Base-by-base conservation (phyloP, 352 stramenopile genomes). In the Aphanomyces cochlioides region DNA sequence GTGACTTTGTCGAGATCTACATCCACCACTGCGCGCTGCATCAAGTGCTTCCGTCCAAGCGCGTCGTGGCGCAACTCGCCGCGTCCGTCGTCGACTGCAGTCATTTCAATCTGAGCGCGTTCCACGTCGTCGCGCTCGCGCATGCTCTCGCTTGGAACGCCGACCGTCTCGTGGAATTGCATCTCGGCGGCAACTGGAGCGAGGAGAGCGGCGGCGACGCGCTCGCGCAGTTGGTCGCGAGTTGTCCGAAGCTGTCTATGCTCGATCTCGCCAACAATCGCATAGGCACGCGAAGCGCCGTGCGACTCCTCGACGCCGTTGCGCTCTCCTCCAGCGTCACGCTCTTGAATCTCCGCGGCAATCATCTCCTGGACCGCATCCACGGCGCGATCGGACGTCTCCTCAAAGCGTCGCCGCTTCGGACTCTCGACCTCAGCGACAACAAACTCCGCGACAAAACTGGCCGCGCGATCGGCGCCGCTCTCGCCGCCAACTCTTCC, bases 11-110 rank as follows among this genome's bases (percentile, higher is more conserved):
- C 7, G 54, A 58, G 7, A 47, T 70, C 15, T 70, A 70, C 64
- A 21, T 70, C 13, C 37, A 53, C 15, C 43, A 64, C 21, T 70
- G 64, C 40, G 64, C 64, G 3, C 3, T 47, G 2, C 64, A 56
- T 17, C 64, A 70, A 34, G 64, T 70, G 40, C 53, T 70, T 38
- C 64, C 64, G 40, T 70, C 64, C 47, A 70, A 70, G 48, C 53
- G 53, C 6, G 64, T 70, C 40, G 28, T 70, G 8, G 34, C 43
- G 19, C 54, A 61, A 13, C 17, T 70, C 17, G 43, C 36, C 36
- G 34, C 45, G 2, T 8, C 10, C 21, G 34, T 54, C n/a, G 54
- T 70, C 13, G 40, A 70, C 28, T 47, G 36, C 15, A 4, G 15
- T 12, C 45, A 70, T 15, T 70, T 63, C 40, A 12, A 70, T 39